Base-by-base conservation (phyloP, 2,329 filamentous ascomycete genomes). In the Hyphodiscus sp. region DNA sequence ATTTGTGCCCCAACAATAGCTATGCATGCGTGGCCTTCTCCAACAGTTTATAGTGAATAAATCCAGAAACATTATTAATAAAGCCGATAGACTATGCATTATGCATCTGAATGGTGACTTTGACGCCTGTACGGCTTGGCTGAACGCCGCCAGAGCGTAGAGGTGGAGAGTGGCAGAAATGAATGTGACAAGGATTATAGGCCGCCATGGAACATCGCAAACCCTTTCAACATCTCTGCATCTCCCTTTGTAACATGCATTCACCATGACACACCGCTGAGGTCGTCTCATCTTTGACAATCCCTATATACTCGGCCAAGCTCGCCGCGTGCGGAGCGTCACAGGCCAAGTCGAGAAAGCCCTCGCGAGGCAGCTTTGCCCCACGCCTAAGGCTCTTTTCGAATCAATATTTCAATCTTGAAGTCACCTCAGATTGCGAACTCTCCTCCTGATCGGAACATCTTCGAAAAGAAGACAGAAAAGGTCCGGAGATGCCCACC, bases 401-500 rank as follows among this genome's bases (percentile, higher is more conserved):
- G 19, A 9, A 19, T 26, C 20, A 51, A 42, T 23, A 15, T 42
- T 48, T 51, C 41, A 48, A 47, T 41, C n/a, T 43, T 38, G 13
- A 16, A 13, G 5, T 38, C 20, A 26, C 15, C 47, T 29, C 20
- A 45, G 44, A 33, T 44, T 44, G 7, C 47, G 50, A 54, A 56
- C 49, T 43, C 47, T 46, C 41, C 45, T 47, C n/a, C 38, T 38
- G 19, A 18, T 30, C 42, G 51, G 47, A 13, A 41, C 41, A n/a
- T 42, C 30, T 49, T 53, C n/a, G 41, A 20, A 45, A 20, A 19
- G 47, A 49, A 53, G 49, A 38, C 50, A 46, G 54, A 47, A 26
- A 49, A 20, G 29, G 53, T 54, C 45, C 47, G 38, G 47, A 56
- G 52, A 57, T 58, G 58, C 60, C 57, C 58, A 54, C 42, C 29